Evolutionary conservation across 257 asterid genomes (phyloP), one percentile per base, ranked within the genome.

Genomic region (Knoxia roxburghii): DNA sequence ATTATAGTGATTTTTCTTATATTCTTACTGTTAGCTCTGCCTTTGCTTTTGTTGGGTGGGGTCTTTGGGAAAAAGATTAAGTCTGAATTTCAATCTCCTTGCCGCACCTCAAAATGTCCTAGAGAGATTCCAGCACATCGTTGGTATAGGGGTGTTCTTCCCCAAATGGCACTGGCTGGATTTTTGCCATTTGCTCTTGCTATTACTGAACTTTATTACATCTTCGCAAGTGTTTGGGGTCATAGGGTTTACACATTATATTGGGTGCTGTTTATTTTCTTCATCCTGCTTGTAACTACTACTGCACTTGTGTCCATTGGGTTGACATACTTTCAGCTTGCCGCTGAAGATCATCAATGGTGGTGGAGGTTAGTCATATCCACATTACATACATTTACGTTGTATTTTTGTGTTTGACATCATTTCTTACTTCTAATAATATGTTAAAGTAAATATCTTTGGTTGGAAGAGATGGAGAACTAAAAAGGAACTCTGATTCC

Each of bases 361-460:
- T 78, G 82, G 79, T 78, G 79, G 82, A 74, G 82, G 82, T 78
- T 20, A n/a, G 8, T n/a, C n/a, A n/a, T n/a, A n/a, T n/a, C n/a
- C n/a, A n/a, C n/a, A 21, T 50, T 3, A n/a, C 56, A 1, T 20
- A 20, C 21, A 23, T 17, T 48, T 20, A 50, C 2, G 13, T 50
- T 50, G 27, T 50, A 50, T 50, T 50, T 50, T 50, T 0, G 27
- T 7, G 1, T 21, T 50, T 17, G 1, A 12, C 17, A 17, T n/a
- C n/a, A 18, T 13, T 40, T 40, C 9, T 10, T 40, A 5, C 45
- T 40, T 40, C 45, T 40, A 40, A 40, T 13, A 6, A 1, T 40
- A 40, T 40, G 45, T 40, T 13, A 40, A 40, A 13, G 12, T 6
- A 10, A 40, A 5, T n/a, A 40, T 40, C 45, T 40, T 13, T 10